Base-by-base conservation (phyloP, 2,329 filamentous ascomycete genomes). In the Bipolaris sorokiniana region DNA sequence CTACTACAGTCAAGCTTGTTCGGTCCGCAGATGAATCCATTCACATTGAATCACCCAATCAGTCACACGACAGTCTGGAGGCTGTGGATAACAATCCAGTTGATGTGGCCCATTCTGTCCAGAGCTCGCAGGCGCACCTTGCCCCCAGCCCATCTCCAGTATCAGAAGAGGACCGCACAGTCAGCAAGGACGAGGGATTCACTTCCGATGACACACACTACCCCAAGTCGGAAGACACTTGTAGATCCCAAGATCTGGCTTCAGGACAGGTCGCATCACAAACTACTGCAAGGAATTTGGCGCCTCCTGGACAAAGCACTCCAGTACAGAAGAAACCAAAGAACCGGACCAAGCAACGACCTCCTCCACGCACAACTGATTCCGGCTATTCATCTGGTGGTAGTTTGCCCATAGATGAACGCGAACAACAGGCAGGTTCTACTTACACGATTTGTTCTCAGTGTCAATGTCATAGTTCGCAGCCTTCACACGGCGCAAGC, bases 341-440 rank as follows among this genome's bases (percentile, higher is more conserved):
- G 20, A 50, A 34, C 7, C 55, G 45, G 40, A 23, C 45, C 18
- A 50, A 28, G 34, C 62, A 59, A 40, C 68, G 67, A 34, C 72
- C 71, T 15, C 56, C 59, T 26, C 68, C 73, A 28, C 63, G 52
- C 37, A 76, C 76, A 38, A 62, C 69, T 1, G 76, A 78, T 51
- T 78, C 76, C 9, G 76, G 76, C 0, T 78, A 78, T 56, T 78
- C 75, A 3, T 77, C 76, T 48, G 68, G 69, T n/a, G 67, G 64
- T n/a, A 77, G 74, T 61, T 58, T 71, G 34, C 62, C 58, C 11
- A 38, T 54, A 10, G 41, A 31, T 13, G 37, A 59, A 26, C 53
- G 36, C 50, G 44, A 64, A 34, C 48, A 59, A 33, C 52, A 60
- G 53, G 56, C 65, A 54, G 48, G 45, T 44, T 58, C 34, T 37